Evolutionary conservation across 2,329 filamentous ascomycete species (phyloP), one percentile per base, ranked within the genome.

Genomic region (Fusarium incarnatum): DNA sequence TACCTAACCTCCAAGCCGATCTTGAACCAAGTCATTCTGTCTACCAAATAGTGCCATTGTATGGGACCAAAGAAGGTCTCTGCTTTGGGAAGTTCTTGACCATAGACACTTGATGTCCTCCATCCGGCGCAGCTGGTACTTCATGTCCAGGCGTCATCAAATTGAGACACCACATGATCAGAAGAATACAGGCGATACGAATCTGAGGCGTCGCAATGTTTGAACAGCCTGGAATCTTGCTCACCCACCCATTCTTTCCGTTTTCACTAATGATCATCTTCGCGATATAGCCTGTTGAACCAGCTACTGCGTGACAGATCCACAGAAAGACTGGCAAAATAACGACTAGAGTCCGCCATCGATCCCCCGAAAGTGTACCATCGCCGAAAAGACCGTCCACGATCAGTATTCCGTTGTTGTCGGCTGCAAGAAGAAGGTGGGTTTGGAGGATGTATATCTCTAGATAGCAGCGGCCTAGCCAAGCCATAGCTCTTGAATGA

Each of bases 361-460:
- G 66, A 11, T 76, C 73, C 3, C 22, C 25, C 9, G 71, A 20
- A 2, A 76, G 61, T 18, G 57, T 69, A 15, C 68, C 71, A 18
- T 74, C 70, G 1, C 66, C 67, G 10, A 63, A 58, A 42, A 76
- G 68, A 6, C 56, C 32, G 22, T 72, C 73, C 9, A 76, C 32
- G 5, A 75, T 60, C 9, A 90, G 79, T 4, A 86, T 69, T 0
- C 85, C 86, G 30, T 83, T 84, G 4, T 85, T 84, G 70, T 90
- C 87, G 4, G 84, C 86, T 4, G 87, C 86, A 13, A 91, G 83
- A 83, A 87, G 88, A 54, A 89, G 81, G 73, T 91, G 89, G 72
- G 85, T 85, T 67, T 89, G 87, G 44, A 91, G 78, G 7, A 88
- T 81, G 70, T 87, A 89, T 1, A 86, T 84, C 75, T 90, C 88